Evolutionary conservation across 768 basidiomycete genomes (phyloP), one percentile per base, ranked within the genome.

Genomic region (Leccinum incarnatum): DNA sequence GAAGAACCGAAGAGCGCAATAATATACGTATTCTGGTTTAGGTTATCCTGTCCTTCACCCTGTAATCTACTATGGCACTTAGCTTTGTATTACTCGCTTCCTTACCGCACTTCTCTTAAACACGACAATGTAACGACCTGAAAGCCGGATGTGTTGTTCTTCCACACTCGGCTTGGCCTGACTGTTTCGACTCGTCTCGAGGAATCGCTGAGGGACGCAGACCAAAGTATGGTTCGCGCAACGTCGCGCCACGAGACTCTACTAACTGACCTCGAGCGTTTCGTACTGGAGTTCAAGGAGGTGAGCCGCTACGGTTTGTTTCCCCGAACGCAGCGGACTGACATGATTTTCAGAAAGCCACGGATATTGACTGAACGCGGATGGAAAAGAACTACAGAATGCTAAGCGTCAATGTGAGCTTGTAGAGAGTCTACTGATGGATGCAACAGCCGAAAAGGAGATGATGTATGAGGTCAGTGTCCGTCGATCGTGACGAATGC

Each of bases 371-470:
- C 65, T 81, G 78, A 56, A 72, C 81, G 19, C 79, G 80, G 52
- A 70, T 81, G 32, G 91, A 34, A 34, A 5, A 34, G 34, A 93
- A 62, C 78, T 94, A 34, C 83, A 87, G 67, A 85, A 82, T 62
- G 74, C 83, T 15, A 87, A 82, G 62, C 82, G 89, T 14, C 89
- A 92, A 70, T 87, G 85, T 60, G 91, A 91, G 63, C 75, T 93
- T 27, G 83, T 94, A 3, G 91, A 91, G 72, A 84, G 83, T 63
- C 79, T 95, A 32, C 78, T 93, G 14, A 79, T 81, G n/a, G 90
- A 95, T 66, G 83, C 85, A 32, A 89, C 88, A 8, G 81, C 86
- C 1, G 94, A 97, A 77, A 91, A 95, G 73, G 91, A 95, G 67
- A 90, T 93, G 70, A 89, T 95, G 83, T 95, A 94, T 63, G 90